A percentile compares a stretch with the other conserved stretches of the same genome.
phyloP scores from a whole-genome alignment of 768 basidiomycete genomes.

The Tricholoma furcatifolium region DNA sequence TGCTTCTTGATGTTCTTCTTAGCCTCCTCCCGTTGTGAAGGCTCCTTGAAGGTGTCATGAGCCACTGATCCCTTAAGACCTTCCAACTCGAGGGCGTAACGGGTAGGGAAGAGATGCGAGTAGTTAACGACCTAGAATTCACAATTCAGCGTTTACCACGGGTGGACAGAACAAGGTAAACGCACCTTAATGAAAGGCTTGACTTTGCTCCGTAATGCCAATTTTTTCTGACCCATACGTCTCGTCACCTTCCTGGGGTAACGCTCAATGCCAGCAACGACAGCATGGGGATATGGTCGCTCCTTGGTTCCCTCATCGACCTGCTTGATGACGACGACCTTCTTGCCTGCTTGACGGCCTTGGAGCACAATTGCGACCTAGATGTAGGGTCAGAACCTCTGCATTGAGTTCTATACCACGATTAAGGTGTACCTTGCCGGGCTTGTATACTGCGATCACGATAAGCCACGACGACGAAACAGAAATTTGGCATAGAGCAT shows the following conservation, averaged over 20 bases:
- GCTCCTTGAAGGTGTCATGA: constrained; percentile 95
- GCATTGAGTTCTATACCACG: not conserved
- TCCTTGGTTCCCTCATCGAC: constrained; percentile 96
- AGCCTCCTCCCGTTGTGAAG: constrained; percentile 88
- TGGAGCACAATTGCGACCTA: constrained; percentile 96
- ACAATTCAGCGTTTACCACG: not conserved
- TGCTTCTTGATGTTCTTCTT: constrained; percentile 97
- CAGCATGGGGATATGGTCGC: constrained; percentile 94
- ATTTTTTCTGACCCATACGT: constrained; percentile 95
- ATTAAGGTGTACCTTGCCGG: constrained; percentile 70
- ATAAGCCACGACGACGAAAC: constrained; percentile 14
- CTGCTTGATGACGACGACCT: constrained; percentile 99
- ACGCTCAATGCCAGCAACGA: constrained; percentile 97
- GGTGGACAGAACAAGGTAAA: constrained; percentile 7
- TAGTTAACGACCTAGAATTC: constrained; percentile 82
- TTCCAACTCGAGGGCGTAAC: constrained; percentile 97
- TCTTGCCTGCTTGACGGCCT: constrained; percentile 99
- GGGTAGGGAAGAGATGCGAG: constrained; percentile 98
- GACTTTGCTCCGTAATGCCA: constrained; percentile 90
- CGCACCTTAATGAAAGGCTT: constrained; percentile 99
- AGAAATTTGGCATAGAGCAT: constrained; percentile 19
- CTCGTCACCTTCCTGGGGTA: constrained; percentile 98
- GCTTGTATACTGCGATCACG: constrained; percentile 74
- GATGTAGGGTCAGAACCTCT: constrained; percentile 3
- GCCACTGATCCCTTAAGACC: constrained; percentile 84